Evolutionary conservation across 768 basidiomycete species (phyloP), one percentile per base, ranked within the genome.

Genomic region (Mycena vitilis): DNA sequence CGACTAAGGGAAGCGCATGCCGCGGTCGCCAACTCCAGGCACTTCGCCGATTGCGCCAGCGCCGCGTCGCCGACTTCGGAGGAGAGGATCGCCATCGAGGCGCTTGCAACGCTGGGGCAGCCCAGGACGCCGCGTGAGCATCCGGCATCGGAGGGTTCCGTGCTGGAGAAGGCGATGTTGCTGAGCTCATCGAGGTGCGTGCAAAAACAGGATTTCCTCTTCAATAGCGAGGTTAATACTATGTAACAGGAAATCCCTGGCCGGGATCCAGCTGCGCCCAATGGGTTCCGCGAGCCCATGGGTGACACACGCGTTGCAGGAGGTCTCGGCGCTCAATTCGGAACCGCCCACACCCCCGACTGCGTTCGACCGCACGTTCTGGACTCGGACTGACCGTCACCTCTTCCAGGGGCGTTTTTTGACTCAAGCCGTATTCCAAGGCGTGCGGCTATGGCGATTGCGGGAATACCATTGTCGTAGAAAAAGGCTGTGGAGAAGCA

Each of bases 151-250:
- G 42, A 13, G 15, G 48, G 25, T 23, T 49, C 22, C 6, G 15
- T 49, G 8, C 48, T 49, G 22, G 48, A 49, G 9, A 49, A 25
- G 48, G 48, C 48, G 6, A 49, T 49, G n/a, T 5, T 23, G 4
- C 9, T 49, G 48, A 49, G 22, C 25, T 49, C 48, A 22, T 44
- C 42, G 42, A 49, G 48, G 48, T 49, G 48, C 48, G 48, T 49
- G 9, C 8, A 49, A 23, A 1, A 23, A 40, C 38, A 40, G 6
- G 38, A 13, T 6, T 23, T 49, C 25, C 15, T 23, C 1, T 23
- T 10, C n/a, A 23, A 15, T 40, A 40, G 6, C 15, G 22, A 9
- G 23, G 48, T 25, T 23, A 23, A 49, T 23, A 23, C 9, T 23
- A 49, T 49, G 10, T 4, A 23, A 5, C n/a, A 49, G 48, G 48